These are phyloP conservation scores for Salix caprea DNA, from an alignment of 345 rosid species.

Conservation along the genomic window DNA sequence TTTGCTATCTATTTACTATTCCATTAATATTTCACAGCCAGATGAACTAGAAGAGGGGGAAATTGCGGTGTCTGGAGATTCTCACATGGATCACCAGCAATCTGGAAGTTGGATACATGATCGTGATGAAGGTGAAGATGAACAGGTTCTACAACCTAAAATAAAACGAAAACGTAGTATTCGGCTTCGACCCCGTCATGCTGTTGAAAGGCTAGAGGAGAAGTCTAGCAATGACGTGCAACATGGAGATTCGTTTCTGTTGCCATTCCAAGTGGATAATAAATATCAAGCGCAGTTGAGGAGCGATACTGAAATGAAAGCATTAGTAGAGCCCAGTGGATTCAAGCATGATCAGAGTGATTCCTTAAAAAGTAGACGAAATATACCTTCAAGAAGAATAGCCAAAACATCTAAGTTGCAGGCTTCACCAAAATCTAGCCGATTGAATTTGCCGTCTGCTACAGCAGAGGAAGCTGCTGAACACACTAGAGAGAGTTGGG, in stretches of 20 bases:
- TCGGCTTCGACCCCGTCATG: conserved; percentile 81
- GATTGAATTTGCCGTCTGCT: conserved; percentile 46
- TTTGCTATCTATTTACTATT: conserved; percentile 19
- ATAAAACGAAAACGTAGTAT: conserved; percentile 95
- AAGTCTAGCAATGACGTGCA: conserved; percentile 52
- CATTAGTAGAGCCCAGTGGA: conserved; percentile 37
- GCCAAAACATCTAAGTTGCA: conserved; percentile 62
- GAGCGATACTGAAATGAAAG: conserved; percentile 42
- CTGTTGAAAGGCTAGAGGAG: conserved; percentile 62
- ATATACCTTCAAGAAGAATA: conserved; percentile 58
- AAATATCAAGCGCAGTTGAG: conserved; percentile 62
- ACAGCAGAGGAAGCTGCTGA: conserved; percentile 55
- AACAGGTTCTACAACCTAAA: conserved; percentile 95
- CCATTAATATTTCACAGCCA: conserved; percentile 45
- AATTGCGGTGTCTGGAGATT: conserved; percentile 90
- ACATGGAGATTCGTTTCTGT: conserved; percentile 47
- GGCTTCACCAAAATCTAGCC: conserved; percentile 62
- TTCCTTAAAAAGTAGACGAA: conserved; percentile 55
- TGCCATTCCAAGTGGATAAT: conserved; percentile 51
- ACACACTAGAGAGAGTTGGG: conserved; percentile 62
- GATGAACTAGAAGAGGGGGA: conserved; percentile 99
- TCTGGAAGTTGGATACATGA: conserved; percentile 97
- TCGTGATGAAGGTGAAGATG: conserved; percentile 93
- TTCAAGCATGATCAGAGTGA: conserved; percentile 68
- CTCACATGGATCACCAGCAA: conserved; percentile 81